Base-by-base conservation (phyloP, 495 filamentous ascomycete genomes). In the Hypoxylon fragiforme region DNA sequence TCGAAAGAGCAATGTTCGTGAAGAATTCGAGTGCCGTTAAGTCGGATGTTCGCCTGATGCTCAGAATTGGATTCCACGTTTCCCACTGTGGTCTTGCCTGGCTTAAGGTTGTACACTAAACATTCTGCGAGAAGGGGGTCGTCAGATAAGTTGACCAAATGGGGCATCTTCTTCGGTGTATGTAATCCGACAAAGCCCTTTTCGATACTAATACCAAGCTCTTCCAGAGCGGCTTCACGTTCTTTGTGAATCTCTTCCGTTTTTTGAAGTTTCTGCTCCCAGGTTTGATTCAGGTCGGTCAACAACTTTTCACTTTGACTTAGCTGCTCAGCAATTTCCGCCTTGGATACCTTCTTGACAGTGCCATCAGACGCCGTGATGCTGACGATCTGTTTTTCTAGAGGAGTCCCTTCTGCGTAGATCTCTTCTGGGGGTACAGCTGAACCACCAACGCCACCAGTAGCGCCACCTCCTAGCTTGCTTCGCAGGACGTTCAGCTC, bases 171-270 rank as follows among this genome's bases (percentile, higher is more conserved):
- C 73, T 97, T 99, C 1, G 94, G 94, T 8, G 92, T 97, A 34
- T 90, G 92, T 36, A 99, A 73, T 21, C 94, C 94, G 47, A 99
- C 85, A 66, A 96, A 97, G 11, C 95, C 94, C 68, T 97, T 99
- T 67, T 97, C 94, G 57, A 99, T 99, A 67, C 91, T 96, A 70
- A 99, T 97, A 47, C 94, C 94, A 19, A 99, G 79, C 67, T 99
- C 94, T 73, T 99, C 94, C 24, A 99, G 74, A 7, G 94, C 95
- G 26, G 89, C 81, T 73, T 99, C 94, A 44, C 94, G 88, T 66
- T 99, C 94, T 64, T 95, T 97, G 76, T 97, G 95, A 49, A 99
- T 97, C 50, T 89, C 80, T 64, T 99, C 94, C 1, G 94, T 99
- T 70, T 94, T 96, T 60, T 84, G 79, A 58, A 99, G 75, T 63